Percentiles rank a stretch among this genome's conserved stretches.
These are phyloP conservation scores for Monosporascus ibericus DNA, from an alignment of 2,329 filamentous ascomycete genomes.

Conservation along the genomic window DNA sequence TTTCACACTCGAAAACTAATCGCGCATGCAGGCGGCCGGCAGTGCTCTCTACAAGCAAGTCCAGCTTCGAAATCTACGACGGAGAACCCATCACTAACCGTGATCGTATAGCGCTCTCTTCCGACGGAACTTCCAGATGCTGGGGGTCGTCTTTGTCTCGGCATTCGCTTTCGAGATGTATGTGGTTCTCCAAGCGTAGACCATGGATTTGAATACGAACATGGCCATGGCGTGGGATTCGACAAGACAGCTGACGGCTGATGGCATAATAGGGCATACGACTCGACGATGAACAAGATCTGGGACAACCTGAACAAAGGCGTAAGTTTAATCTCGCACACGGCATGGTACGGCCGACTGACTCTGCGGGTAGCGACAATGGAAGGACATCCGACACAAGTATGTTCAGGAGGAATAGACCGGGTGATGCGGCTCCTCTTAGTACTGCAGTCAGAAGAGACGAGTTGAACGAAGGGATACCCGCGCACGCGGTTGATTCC, in stretches of 20 bases:
- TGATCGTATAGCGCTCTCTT: slow-evolving; percentile 62
- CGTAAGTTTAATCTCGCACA: slow-evolving; percentile 54
- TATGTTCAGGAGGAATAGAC: slow-evolving; percentile 62
- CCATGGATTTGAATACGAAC: background rate
- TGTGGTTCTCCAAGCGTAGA: slow-evolving; percentile 28
- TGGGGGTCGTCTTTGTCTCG: slow-evolving; percentile 76
- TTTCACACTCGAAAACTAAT: slow-evolving; percentile 22
- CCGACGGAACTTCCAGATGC: slow-evolving; percentile 81
- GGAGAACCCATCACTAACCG: slow-evolving; percentile 16
- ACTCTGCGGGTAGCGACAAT: slow-evolving; percentile 72
- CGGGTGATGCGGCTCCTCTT: background rate
- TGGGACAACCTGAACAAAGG: slow-evolving; percentile 92
- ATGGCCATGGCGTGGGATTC: slow-evolving; percentile 3
- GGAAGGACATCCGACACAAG: slow-evolving; percentile 95
- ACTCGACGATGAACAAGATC: slow-evolving; percentile 72
- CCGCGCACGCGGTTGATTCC: slow-evolving; percentile 1
- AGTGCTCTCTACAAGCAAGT: slow-evolving; percentile 56
- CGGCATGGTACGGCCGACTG: slow-evolving; percentile 18
- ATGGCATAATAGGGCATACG: slow-evolving; percentile 61
- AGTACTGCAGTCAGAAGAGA: background rate
- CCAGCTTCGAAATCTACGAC: slow-evolving; percentile 12
- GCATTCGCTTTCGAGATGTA: slow-evolving; percentile 96
- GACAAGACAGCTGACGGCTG: slow-evolving; percentile 24
- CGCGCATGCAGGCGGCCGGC: slow-evolving; percentile 33
- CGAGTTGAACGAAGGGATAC: background rate